These are phyloP conservation scores for Lentinus polychrous DNA, from an alignment of 1,284 basidiomycete genomes.

Conservation along the genomic window DNA sequence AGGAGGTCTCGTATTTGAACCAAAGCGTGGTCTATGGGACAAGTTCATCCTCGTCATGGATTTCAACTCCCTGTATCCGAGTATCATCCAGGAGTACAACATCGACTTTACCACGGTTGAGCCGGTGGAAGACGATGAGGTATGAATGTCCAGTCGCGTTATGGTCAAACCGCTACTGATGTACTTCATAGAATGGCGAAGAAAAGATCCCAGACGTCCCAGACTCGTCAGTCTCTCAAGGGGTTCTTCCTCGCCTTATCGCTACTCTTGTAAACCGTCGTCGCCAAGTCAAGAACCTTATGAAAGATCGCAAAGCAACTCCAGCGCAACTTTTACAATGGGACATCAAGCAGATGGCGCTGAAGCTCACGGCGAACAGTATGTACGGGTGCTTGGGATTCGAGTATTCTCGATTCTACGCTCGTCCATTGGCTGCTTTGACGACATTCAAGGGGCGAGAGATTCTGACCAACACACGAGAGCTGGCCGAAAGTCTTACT, in stretches of 20 bases:
- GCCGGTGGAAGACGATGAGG: constrained; percentile 57
- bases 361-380: constrained; percentile 98
- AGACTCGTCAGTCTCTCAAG: constrained; percentile 64
- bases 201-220: constrained; percentile 91
- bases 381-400: constrained; percentile 99
- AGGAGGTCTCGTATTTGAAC: constrained; percentile 97
- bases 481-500: constrained; percentile 85
- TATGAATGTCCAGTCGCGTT: constrained; percentile 22
- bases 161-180: constrained; percentile 7
- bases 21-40: constrained; percentile 95
- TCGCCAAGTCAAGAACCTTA: constrained; percentile 86
- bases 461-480: constrained; percentile 90
- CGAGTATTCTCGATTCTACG: constrained; percentile 95
- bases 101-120: constrained; percentile 99
- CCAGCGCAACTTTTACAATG: constrained; percentile 74
- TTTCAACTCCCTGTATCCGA: constrained; percentile 98
- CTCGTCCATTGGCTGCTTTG: constrained; percentile 91
- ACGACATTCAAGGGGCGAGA: constrained; percentile 98
- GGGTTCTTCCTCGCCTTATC: constrained; percentile 93
- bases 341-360: constrained; percentile 95
- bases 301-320: constrained; percentile 84
- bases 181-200: constrained; percentile 52
- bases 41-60: constrained; percentile 99
- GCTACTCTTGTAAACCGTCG: constrained; percentile 89
- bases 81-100: constrained; percentile 99